Evolutionary conservation across 371 early-diverging fungal species (phyloP), one percentile per base, ranked within the genome.

Genomic region (Apophysomyces variabilis): DNA sequence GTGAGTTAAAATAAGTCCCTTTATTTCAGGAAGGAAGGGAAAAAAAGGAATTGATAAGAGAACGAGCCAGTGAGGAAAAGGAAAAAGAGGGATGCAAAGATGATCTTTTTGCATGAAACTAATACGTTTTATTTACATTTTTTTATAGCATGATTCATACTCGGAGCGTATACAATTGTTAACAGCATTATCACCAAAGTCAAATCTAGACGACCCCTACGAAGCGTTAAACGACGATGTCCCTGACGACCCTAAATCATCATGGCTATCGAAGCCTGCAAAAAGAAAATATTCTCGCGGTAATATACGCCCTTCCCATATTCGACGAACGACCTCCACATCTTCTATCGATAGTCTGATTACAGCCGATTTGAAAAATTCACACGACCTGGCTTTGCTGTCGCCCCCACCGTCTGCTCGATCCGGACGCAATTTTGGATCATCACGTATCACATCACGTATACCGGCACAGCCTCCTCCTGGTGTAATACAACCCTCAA

Each of bases 141-240:
- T 58, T 9, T 1, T 58, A n/a, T n/a, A 75, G 75, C 67, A 75
- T 56, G 72, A 71, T 54, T 67, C 69, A 11, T 75, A 75, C 59
- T 67, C 68, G 11, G 68, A 71, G 35, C 71, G 75, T 11, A 68
- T 75, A 39, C 69, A 68, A 56, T 61, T 67, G 7, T 56, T 75
- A 36, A 67, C 62, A 11, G 61, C 66, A n/a, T 43, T 74, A 12
- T 73, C 73, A 37, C 69, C 69, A n/a, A 75, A 69, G 61, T 65
- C 74, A 0, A 68, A 70, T n/a, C 58, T 38, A 9, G 57, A 67
- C 12, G 68, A 74, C 18, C 13, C 68, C 9, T 69, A 69, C 43
- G 69, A 73, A 44, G 67, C 68, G 4, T 72, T 68, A 41, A 59
- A 66, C 13, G 65, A 72, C 12, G 60, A 60, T 60, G 26, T 38